These are phyloP conservation scores for Lippia alba DNA, from an alignment of 305 asterid genomes.

Conservation along the genomic window DNA sequence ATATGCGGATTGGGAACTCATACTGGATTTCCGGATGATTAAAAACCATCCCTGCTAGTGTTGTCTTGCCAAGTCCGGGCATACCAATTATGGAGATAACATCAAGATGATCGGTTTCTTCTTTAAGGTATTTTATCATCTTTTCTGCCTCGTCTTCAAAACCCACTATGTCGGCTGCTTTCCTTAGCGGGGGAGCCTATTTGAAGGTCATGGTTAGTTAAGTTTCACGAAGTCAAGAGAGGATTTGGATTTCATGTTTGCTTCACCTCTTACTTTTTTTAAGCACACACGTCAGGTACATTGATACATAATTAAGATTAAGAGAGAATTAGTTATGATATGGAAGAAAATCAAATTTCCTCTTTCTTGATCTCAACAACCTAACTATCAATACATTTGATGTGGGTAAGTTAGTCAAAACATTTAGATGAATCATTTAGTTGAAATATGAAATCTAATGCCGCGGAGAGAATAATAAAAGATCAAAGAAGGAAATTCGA, in stretches of 20 bases:
- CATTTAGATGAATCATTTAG: too few species aligned
- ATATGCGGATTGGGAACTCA: conserved; percentile 7
- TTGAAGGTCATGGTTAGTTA: neutral
- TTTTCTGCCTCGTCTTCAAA: conserved; percentile 16
- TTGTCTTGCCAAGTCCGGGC: conserved; percentile 44
- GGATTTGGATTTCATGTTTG: too few species aligned
- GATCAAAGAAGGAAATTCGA: too few species aligned
- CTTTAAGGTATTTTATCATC: conserved; percentile 16
- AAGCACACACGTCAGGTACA: too few species aligned
- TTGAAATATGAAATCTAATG: neutral
- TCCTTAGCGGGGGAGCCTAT: conserved; percentile 23
- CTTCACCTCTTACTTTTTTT: too few species aligned
- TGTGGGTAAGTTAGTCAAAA: too few species aligned
- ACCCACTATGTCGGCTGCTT: conserved; percentile 22
- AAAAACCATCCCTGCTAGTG: conserved; percentile 34
- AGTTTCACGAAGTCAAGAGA: neutral
- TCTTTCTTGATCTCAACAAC: too few species aligned
- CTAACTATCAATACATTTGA: too few species aligned
- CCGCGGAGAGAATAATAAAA: too few species aligned
- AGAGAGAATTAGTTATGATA: too few species aligned
- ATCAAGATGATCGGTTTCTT: conserved; percentile 18
- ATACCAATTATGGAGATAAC: conserved; percentile 41
- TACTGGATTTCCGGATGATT: conserved; percentile 27
- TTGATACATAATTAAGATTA: too few species aligned
- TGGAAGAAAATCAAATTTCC: too few species aligned